A percentile compares a stretch with the other conserved stretches of the same genome.
phyloP scores from a whole-genome alignment of 2,329 filamentous ascomycete species.

The Rosellinia necatrix region DNA sequence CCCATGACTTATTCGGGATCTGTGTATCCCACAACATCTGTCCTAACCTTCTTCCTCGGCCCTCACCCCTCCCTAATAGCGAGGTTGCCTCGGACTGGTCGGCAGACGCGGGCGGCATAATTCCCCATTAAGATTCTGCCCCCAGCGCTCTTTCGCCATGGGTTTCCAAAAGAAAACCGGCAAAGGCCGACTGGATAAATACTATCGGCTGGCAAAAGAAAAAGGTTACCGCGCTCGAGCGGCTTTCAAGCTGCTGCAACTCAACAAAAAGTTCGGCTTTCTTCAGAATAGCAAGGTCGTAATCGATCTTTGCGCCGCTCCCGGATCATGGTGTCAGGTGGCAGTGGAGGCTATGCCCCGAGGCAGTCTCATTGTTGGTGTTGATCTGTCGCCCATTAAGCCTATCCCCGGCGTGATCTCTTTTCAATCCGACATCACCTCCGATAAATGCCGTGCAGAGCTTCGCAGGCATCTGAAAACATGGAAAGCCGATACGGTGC shows the following conservation, averaged over 20 bases:
- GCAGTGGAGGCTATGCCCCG: conserved; percentile 93
- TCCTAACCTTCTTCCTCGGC: neutral
- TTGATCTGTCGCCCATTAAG: conserved; percentile 95
- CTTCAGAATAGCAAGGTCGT: conserved; percentile 95
- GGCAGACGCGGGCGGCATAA: neutral
- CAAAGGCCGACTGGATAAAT: conserved; percentile 96
- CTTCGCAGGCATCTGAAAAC: conserved; percentile 90
- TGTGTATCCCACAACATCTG: neutral
- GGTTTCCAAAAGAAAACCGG: conserved; percentile 98
- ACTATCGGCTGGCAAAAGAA: conserved; percentile 89
- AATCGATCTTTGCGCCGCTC: conserved; percentile 95
- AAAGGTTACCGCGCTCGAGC: conserved; percentile 68
- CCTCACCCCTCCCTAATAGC: neutral
- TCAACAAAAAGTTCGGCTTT: conserved; percentile 99
- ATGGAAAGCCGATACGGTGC: conserved; percentile 92
- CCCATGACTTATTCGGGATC: neutral
- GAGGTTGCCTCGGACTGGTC: neutral
- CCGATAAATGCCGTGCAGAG: conserved; percentile 90
- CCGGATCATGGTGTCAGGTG: conserved; percentile 96
- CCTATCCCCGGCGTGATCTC: conserved; percentile 91
- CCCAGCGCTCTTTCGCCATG: conserved; percentile 57
- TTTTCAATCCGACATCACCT: conserved; percentile 98
- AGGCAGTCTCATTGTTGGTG: conserved; percentile 88
- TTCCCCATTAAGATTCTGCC: conserved; percentile 1
- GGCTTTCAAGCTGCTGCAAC: conserved; percentile 60